phyloP scores from a whole-genome alignment of 2,329 filamentous ascomycete species.

The Aurifilum marmelostoma region DNA sequence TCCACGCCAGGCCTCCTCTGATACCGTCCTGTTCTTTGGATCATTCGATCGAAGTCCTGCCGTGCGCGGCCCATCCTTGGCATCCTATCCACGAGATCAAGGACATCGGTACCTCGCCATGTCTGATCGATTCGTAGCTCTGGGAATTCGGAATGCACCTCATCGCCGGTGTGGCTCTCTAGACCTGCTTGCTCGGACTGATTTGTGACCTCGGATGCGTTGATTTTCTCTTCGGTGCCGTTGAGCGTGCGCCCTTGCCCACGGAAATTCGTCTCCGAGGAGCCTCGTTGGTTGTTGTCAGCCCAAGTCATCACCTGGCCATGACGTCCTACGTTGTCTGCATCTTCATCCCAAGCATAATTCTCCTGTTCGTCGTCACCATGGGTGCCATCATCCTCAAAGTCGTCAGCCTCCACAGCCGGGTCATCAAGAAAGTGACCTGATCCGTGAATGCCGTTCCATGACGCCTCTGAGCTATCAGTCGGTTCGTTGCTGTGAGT shows the following conservation, averaged over 20 bases:
- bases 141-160: background rate
- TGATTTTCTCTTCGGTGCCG: background rate
- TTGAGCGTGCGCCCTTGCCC: conserved; percentile 17
- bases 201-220: background rate
- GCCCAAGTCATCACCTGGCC: too few species aligned
- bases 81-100: background rate
- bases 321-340: background rate
- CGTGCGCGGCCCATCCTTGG: background rate
- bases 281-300: too few species aligned
- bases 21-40: background rate
- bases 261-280: background rate
- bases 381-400: background rate
- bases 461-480: background rate
- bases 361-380: background rate
- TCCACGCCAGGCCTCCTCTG: background rate
- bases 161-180: background rate
- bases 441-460: background rate
- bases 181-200: background rate
- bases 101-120: conserved; percentile 9
- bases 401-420: background rate
- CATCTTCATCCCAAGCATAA: background rate
- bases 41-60: too few species aligned
- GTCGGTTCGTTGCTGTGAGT: background rate
- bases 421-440: background rate
- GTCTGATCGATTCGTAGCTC: background rate